Base-by-base conservation (phyloP, 441 rosid species). In the Theobroma grandiflorum region DNA sequence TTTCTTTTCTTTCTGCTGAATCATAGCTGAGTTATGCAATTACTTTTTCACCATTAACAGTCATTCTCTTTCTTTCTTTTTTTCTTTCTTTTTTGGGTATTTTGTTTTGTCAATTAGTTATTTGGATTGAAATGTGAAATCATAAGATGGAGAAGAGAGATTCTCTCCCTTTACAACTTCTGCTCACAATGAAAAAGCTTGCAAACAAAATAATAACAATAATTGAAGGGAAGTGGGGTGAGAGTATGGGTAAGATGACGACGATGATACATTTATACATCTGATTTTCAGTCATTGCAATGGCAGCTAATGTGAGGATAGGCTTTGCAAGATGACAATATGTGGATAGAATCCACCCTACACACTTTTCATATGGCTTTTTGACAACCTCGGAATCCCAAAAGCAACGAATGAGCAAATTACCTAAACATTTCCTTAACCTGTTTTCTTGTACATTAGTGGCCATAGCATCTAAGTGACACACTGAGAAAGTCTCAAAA, bases 111-210 rank as follows among this genome's bases (percentile, higher is more conserved):
- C 67, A 33, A 62, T 33, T 33, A 33, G 9, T 12, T 33, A 14
- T 33, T 35, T 33, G 61, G 75, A 50, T 31, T 70, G 42, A 47
- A 31, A 31, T 47, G 74, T 31, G 74, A 69, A 47, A 31, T 45
- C 38, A 68, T 45, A 8, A 47, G 38, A 45, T 12, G 26, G 40
- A 47, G 42, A 33, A 71, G 6, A 31, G 43, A 71, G 14, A 16
- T 71, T 31, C 61, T 50, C 15, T 71, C 12, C 16, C 43, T 31
- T 71, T 16, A n/a, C 12, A 31, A n/a, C 61, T 71, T 71, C 4
- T 52, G 45, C 33, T 49, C 61, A 52, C 61, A 52, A 1, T 71
- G 31, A 50, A 50, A 33, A 67, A 62, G 5, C 4, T 61, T 33
- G 40, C 49, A 14, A 4, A 62, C 67, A 62, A 42, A 8, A 33